Conservation (phyloP, 2,329 filamentous ascomycete species). For the Fusarium tricinctum region DNA sequence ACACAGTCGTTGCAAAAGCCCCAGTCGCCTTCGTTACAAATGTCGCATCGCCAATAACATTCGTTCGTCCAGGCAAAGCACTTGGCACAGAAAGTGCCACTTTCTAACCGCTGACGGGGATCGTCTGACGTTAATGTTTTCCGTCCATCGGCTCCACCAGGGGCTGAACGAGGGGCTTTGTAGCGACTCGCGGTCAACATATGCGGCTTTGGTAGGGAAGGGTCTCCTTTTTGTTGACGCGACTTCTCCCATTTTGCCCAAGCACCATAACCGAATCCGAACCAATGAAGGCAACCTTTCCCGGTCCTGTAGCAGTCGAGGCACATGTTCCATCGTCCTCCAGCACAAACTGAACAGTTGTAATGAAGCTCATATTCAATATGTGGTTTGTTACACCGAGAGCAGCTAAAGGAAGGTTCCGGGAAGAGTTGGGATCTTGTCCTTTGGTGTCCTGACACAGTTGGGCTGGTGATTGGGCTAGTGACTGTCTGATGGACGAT, state of each 20-base stretch:
- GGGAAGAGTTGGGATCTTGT: conserved; percentile 66
- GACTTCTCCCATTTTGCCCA: conserved; percentile 74
- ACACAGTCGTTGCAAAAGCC: conserved; percentile 92
- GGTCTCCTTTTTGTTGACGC: conserved; percentile 55
- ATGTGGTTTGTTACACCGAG: conserved; percentile 75
- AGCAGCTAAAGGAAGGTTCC: conserved; percentile 82
- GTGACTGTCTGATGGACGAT: conserved; percentile 53
- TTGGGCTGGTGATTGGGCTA: conserved; percentile 53
- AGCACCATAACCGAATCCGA: conserved; percentile 84
- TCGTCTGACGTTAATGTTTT: conserved; percentile 75
- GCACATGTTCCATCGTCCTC: conserved; percentile 84
- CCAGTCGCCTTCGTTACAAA: conserved; percentile 94
- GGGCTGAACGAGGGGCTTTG: conserved; percentile 62
- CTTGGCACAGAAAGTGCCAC: conserved; percentile 85
- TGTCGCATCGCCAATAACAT: conserved; percentile 90
- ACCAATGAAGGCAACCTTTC: conserved; percentile 87
- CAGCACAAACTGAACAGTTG: conserved; percentile 78
- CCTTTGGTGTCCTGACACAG: conserved; percentile 56
- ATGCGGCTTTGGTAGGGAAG: conserved; percentile 65
- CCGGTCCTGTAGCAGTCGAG: conserved; percentile 82
- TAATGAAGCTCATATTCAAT: conserved; percentile 92
- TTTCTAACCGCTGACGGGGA: conserved; percentile 76
- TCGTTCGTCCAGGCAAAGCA: conserved; percentile 82
- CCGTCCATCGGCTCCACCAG: conserved; percentile 68
- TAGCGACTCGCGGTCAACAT: conserved; percentile 72